Evolutionary conservation across 139 green algal genomes (phyloP).

Genomic region (Bryopsis sp.): DNA sequence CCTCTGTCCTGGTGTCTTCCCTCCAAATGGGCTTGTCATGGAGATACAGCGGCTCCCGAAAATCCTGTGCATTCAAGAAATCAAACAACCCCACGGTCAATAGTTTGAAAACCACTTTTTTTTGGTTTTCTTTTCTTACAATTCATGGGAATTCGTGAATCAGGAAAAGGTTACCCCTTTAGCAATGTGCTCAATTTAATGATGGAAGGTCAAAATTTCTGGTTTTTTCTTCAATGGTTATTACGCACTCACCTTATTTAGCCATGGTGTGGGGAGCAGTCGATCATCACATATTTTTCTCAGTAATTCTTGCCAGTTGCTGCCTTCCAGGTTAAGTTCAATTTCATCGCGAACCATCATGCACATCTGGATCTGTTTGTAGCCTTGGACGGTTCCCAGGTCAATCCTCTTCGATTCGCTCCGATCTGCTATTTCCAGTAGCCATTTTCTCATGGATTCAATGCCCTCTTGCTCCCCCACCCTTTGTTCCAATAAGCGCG

Average conservation of each 20-base stretch:
- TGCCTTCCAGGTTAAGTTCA: slow-evolving; percentile 28
- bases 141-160: no score
- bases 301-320: slow-evolving; percentile 14
- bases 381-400: slow-evolving; percentile 45
- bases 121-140: no score
- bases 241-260: slow-evolving; percentile 41
- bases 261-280: slow-evolving; percentile 52
- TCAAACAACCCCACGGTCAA: neutral
- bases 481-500: slow-evolving; percentile 36
- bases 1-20: slow-evolving; percentile 47
- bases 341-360: slow-evolving; percentile 43
- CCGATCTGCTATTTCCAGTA: slow-evolving; percentile 35
- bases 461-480: slow-evolving; percentile 32
- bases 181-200: neutral
- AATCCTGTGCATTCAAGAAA: slow-evolving; percentile 32
- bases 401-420: slow-evolving; percentile 45
- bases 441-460: slow-evolving; percentile 38
- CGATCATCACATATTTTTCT: slow-evolving; percentile 34
- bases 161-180: no score
- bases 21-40: slow-evolving; percentile 35
- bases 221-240: no score
- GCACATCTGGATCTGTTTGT: slow-evolving; percentile 35
- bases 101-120: no score
- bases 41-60: slow-evolving; percentile 54
- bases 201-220: neutral